A percentile compares a stretch with the other conserved stretches of the same genome.
Conservation (phyloP, 2,329 filamentous ascomycete genomes). For the Colletotrichum tamarilloi region DNA sequence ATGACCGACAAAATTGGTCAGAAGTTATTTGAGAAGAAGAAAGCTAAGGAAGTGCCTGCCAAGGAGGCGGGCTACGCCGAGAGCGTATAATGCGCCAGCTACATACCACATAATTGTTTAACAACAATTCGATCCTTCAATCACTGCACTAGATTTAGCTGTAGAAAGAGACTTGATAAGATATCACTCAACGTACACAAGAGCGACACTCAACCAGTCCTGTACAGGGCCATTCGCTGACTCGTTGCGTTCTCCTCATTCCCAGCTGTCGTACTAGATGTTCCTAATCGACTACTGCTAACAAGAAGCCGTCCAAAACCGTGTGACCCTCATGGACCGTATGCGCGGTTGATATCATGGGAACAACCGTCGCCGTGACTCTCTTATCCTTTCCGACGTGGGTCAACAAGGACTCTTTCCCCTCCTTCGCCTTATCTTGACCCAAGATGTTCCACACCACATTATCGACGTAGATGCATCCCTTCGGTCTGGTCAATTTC, state of each 20-base stretch:
- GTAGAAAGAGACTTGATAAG: not conserved
- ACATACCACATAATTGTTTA: not conserved
- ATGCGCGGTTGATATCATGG: slow-evolving; percentile 27
- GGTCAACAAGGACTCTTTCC: slow-evolving; percentile 37
- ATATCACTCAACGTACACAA: not conserved
- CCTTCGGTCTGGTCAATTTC: slow-evolving; percentile 51
- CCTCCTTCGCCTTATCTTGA: not conserved
- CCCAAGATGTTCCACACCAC: slow-evolving; percentile 50
- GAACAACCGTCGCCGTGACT: slow-evolving; percentile 41
- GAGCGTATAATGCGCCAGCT: slow-evolving; percentile 40
- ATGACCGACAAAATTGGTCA: slow-evolving; percentile 50
- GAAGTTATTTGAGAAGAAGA: slow-evolving; percentile 52
- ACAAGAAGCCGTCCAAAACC: not conserved
- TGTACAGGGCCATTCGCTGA: not conserved
- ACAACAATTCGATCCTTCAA: not conserved
- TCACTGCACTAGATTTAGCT: not conserved
- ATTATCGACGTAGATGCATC: slow-evolving; percentile 62
- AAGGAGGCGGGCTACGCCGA: slow-evolving; percentile 44
- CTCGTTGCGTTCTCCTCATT: too few relatives aligned
- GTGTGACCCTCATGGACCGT: not conserved
- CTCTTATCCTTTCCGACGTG: slow-evolving; percentile 40
- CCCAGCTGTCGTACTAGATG: too few relatives aligned
- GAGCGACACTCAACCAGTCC: not conserved
- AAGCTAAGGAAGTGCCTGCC: slow-evolving; percentile 39
- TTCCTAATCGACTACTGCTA: not conserved